Evolutionary conservation across 2,329 filamentous ascomycete genomes (phyloP), one percentile per base, ranked within the genome.

Genomic region (Exophiala sp.): DNA sequence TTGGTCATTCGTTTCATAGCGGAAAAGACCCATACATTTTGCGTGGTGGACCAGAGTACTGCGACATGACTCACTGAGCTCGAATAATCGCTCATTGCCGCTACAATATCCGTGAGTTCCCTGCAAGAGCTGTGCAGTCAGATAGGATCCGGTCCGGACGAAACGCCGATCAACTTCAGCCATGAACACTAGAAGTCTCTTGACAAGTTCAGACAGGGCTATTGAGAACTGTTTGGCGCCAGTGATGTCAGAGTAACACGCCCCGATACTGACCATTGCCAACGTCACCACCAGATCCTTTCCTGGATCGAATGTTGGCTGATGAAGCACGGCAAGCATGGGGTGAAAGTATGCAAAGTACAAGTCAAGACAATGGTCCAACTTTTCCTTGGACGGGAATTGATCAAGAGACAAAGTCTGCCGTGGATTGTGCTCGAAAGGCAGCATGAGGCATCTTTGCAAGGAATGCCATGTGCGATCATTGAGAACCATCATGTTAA

Each of bases 331-430:
- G 16, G 16, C 18, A 4, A 54, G 46, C 40, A 18, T 50, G 7
- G 14, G 40, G 3, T 55, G 33, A 35, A 55, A 55, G 42, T 55
- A n/a, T 9, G 14, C 36, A 16, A 52, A 55, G 14, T 47, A 55
- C n/a, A 47, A 7, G 16, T 55, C 53, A 12, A 55, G 36, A 43
- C 53, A 55, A 24, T 55, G 42, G 20, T 55, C 48, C 18, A 55
- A 16, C 12, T 44, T 55, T 32, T 43, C 42, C 2, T 47, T 43
- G 24, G 2, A 8, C 6, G 53, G 53, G 16, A 55, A 55, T 12
- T 34, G 16, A 18, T 18, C 16, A 18, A 18, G 16, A 18, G 16
- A 18, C 16, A 18, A 18, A 18, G 16, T 18, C 16, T 18, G 16
- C 16, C 16, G 16, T 18, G 16, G 16, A 18, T 16, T 40, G 33